These are phyloP conservation scores for Saccharomyces jurei DNA, from an alignment of 805 yeast genomes.

Conservation along the genomic window DNA sequence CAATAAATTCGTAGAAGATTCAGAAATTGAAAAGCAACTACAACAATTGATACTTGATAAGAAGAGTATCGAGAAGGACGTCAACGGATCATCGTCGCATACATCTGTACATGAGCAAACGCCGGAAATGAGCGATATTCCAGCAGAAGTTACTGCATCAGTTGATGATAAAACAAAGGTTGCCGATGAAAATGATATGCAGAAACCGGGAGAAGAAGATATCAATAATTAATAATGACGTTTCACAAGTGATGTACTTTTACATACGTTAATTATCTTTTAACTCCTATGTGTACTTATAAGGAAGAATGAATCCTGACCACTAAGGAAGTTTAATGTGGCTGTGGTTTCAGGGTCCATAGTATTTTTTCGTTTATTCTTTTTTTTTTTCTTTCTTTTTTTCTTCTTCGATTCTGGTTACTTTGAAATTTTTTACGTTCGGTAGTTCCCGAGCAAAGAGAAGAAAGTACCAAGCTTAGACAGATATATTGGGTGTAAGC, in stretches of 20 bases:
- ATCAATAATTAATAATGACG: neutral
- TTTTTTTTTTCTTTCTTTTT: neutral
- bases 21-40: conserved; percentile 32
- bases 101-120: neutral
- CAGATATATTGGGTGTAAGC: neutral
- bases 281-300: neutral
- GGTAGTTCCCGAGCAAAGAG: neutral
- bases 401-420: neutral
- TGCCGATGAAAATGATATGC: neutral
- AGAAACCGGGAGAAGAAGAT: neutral
- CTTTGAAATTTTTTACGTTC: neutral
- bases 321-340: neutral
- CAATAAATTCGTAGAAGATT: conserved; percentile 34
- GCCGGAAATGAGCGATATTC: neutral
- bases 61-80: conserved; percentile 24
- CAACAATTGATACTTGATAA: conserved; percentile 34
- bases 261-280: neutral
- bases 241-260: neutral
- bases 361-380: neutral
- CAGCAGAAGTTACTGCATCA: neutral
- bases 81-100: neutral
- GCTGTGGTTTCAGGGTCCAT: neutral
- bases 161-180: neutral
- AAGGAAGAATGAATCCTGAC: neutral
- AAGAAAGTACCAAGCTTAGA: neutral